Evolutionary conservation across 495 filamentous ascomycete genomes (phyloP), one percentile per base, ranked within the genome.

Genomic region (Clavariopsis aquatica): DNA sequence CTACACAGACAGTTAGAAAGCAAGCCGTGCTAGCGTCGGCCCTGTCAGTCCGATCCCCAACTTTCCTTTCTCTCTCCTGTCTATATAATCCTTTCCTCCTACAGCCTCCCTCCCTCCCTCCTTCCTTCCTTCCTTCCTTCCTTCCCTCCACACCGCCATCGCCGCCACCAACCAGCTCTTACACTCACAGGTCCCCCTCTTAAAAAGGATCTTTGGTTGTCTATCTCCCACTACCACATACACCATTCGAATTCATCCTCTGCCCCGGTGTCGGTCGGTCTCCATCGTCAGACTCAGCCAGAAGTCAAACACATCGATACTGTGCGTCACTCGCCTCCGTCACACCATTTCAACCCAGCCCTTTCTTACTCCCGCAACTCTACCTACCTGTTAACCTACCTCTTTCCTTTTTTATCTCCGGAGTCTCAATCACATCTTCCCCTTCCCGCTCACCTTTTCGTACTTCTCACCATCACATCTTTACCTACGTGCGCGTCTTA

Each of bases 91-190:
- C 6, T 36, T 36, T 36, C 31, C 13, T 36, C 49, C 9, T 12
- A 28, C n/a, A n/a, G n/a, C n/a, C n/a, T n/a, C n/a, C n/a, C n/a
- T n/a, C n/a, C n/a, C n/a, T n/a, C n/a, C n/a, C n/a, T n/a, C n/a
- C n/a, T n/a, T n/a, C n/a, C n/a, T n/a, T n/a, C 45, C 45, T 23
- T n/a, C 17, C 45, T 47, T n/a, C 45, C 45, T 47, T 28, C 49
- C 9, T 52, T 23, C 49, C 20, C 12, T n/a, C 49, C 28, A 7
- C 49, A 52, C 49, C 23, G 7, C 45, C 17, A 24, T n/a, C 22
- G 7, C 22, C 45, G 22, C 22, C 45, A 49, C 17, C 17, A 49
- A n/a, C 45, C 6, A n/a, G 5, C 45, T n/a, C 45, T 49, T 8
- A 5, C 45, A 8, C 45, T 5, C 8, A 7, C 6, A 36, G 31